Percentiles rank a stretch among this genome's conserved stretches.
Conservation (phyloP, 2,329 filamentous ascomycete species). For the Pseudopithomyces maydicus region DNA sequence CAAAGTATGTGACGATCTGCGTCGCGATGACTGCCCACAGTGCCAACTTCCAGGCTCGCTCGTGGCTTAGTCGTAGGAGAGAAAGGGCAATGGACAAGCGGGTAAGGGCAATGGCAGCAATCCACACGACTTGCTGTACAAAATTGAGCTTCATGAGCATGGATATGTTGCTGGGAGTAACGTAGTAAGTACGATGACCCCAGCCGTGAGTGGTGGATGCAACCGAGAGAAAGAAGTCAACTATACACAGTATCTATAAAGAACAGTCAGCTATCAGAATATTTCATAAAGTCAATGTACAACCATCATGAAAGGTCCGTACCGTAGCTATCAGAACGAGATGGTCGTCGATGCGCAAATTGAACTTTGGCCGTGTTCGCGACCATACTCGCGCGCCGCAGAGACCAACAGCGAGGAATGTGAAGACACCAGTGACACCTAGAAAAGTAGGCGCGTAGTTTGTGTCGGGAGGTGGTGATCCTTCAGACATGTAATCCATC, state of each 20-base stretch:
- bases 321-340: background rate
- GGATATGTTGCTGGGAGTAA: background rate
- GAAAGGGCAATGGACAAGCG: conserved; percentile 4
- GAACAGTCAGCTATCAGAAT: background rate
- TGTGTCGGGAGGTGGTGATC: background rate
- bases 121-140: conserved; percentile 7
- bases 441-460: conserved; percentile 5
- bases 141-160: conserved; percentile 4
- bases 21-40: background rate
- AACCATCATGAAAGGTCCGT: background rate
- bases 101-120: conserved; percentile 6
- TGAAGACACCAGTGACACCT: background rate
- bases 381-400: background rate
- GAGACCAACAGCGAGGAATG: background rate
- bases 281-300: background rate
- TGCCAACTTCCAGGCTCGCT: background rate
- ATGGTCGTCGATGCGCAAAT: conserved; percentile 1
- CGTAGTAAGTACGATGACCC: background rate
- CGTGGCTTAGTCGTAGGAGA: conserved; percentile 5
- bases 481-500: background rate
- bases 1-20: background rate
- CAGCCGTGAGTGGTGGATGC: background rate
- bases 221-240: background rate
- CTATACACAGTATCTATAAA: background rate
- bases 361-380: background rate